Evolutionary conservation across 495 filamentous ascomycete genomes (phyloP).

Genomic region (Acidomyces sp.): DNA sequence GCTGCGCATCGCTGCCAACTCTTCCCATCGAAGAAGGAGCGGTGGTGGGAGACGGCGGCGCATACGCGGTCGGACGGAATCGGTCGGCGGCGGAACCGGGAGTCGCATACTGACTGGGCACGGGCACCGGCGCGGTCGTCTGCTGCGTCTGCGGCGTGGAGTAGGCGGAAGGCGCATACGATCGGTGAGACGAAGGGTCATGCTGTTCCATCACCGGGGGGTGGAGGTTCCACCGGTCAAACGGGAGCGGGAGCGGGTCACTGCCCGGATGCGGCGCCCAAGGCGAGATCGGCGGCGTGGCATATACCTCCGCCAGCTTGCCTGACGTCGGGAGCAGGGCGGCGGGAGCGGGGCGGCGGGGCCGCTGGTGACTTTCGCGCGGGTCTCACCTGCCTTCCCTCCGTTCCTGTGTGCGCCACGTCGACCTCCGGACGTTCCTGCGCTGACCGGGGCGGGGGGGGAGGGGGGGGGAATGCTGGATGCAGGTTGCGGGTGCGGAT

Average conservation of each 20-base stretch:
- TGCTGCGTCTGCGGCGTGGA: conserved; percentile 19
- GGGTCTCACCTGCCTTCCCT: no score
- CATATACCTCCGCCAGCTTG: conserved; percentile 29
- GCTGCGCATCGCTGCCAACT: conserved; percentile 30
- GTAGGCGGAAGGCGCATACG: conserved; percentile 24
- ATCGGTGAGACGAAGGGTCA: conserved; percentile 30
- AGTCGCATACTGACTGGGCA: conserved; percentile 21
- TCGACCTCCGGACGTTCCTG: no score
- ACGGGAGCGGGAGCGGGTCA: conserved; percentile 20
- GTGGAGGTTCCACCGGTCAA: conserved; percentile 14
- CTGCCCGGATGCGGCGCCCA: conserved; percentile 26
- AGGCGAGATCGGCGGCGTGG: conserved; percentile 31
- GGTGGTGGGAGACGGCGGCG: conserved; percentile 24
- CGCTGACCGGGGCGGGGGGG: conserved; percentile 1
- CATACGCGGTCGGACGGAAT: conserved; percentile 23
- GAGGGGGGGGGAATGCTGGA: background rate
- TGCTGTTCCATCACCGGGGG: conserved; percentile 31
- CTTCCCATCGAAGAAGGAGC: conserved; percentile 24
- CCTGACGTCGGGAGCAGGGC: conserved; percentile 5
- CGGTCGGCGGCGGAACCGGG: conserved; percentile 24
- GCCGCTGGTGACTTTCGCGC: no score
- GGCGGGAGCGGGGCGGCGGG: no score
- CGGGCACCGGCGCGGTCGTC: conserved; percentile 13
- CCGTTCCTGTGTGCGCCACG: no score
- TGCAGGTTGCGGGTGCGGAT: no score